Evolutionary conservation across 768 basidiomycete genomes (phyloP).

Genomic region (Leucocoprinus birnbaumii): DNA sequence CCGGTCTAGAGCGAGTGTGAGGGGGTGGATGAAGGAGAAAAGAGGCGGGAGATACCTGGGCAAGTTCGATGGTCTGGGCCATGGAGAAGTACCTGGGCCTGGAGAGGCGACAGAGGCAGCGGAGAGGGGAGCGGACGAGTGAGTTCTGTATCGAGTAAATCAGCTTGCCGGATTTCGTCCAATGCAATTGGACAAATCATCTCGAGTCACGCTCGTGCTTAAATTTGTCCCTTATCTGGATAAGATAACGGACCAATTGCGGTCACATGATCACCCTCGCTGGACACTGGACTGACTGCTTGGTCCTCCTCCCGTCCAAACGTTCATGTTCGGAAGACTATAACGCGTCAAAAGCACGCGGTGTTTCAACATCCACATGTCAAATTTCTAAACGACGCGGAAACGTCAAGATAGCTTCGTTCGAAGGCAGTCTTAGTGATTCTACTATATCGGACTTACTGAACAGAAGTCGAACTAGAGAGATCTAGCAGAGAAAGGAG

Average conservation of each 20-base stretch:
- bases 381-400: too few species aligned
- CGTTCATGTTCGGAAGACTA: too few species aligned
- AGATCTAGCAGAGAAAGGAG: too few species aligned
- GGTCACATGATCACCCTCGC: not conserved
- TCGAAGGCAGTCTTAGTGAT: too few species aligned
- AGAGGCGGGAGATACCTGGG: conserved; percentile 39
- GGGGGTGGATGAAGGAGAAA: not conserved
- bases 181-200: conserved; percentile 3
- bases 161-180: conserved; percentile 9
- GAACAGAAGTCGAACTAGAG: too few species aligned
- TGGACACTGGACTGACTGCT: too few species aligned
- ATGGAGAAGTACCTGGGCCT: conserved; percentile 24
- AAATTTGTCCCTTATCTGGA: conserved; percentile 1
- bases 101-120: conserved; percentile 1
- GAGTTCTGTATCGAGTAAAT: conserved; percentile 18
- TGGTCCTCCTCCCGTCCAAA: too few species aligned
- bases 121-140: conserved; percentile 16
- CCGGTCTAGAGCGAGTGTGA: conserved; percentile 58
- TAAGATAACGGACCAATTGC: not conserved
- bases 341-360: too few species aligned
- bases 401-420: too few species aligned
- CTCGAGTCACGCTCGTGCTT: not conserved
- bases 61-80: conserved; percentile 65
- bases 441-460: too few species aligned
- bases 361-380: too few species aligned